Percentiles rank a stretch among this genome's conserved stretches.
phyloP scores from a whole-genome alignment of 345 rosid genomes.

The Citrus sinensis region DNA sequence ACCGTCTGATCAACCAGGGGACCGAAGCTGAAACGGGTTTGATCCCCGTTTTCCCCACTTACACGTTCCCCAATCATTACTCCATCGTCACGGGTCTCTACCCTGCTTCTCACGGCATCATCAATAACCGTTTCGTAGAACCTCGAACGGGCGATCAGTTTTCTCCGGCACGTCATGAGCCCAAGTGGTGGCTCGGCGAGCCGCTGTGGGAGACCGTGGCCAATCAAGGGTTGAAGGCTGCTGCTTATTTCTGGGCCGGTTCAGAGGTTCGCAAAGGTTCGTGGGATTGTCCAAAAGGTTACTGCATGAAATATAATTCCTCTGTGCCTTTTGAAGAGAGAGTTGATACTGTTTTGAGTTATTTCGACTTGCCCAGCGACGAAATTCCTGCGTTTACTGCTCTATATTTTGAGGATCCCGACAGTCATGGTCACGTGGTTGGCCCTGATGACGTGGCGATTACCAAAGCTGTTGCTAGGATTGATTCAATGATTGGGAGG shows the following conservation, averaged over 20 bases:
- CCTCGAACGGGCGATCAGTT: slow-evolving; percentile 61
- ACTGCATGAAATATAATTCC: slow-evolving; percentile 58
- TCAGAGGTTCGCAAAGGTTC: slow-evolving; percentile 91
- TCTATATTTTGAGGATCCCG: slow-evolving; percentile 91
- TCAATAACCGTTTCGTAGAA: slow-evolving; percentile 64
- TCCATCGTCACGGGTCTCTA: slow-evolving; percentile 92
- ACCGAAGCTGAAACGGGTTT: slow-evolving; percentile 84
- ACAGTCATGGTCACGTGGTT: slow-evolving; percentile 90
- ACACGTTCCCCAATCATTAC: slow-evolving; percentile 92
- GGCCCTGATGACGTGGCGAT: slow-evolving; percentile 86
- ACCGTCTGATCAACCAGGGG: slow-evolving; percentile 72
- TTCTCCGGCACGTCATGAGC: slow-evolving; percentile 71
- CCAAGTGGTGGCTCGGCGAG: slow-evolving; percentile 97
- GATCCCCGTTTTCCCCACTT: slow-evolving; percentile 83
- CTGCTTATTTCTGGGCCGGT: slow-evolving; percentile 96
- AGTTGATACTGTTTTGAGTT: slow-evolving; percentile 68
- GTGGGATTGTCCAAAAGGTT: slow-evolving; percentile 67
- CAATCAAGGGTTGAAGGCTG: slow-evolving; percentile 75
- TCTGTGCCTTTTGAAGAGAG: slow-evolving; percentile 85
- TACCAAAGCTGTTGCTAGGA: slow-evolving; percentile 70
- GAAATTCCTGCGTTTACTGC: slow-evolving; percentile 82
- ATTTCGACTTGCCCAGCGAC: slow-evolving; percentile 61
- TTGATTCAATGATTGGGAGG: slow-evolving; percentile 75
- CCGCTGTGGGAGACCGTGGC: slow-evolving; percentile 91
- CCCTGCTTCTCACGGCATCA: slow-evolving; percentile 81